These are phyloP conservation scores for Platanthera zijinensis DNA, from an alignment of 106 monocot species.

Conservation along the genomic window DNA sequence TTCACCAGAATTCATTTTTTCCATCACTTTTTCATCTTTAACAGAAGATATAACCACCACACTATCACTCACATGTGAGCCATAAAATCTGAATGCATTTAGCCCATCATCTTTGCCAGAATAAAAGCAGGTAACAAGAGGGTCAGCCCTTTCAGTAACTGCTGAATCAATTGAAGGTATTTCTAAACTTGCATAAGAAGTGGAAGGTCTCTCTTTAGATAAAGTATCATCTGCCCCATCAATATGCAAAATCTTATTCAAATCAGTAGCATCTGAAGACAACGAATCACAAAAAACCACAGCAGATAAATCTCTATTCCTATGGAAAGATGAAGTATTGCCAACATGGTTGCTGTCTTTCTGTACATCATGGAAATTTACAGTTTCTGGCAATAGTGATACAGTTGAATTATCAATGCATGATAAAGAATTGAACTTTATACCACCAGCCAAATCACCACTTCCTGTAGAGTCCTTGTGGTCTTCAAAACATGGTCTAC, in stretches of 20 bases:
- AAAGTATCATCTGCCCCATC: neutral
- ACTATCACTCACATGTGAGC: neutral
- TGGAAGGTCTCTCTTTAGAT: neutral
- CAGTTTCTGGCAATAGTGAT: neutral
- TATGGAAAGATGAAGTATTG: neutral
- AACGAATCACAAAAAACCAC: neutral
- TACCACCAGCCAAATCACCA: slow-evolving; percentile 5
- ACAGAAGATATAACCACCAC: slow-evolving; percentile 5
- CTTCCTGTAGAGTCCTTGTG: slow-evolving; percentile 2
- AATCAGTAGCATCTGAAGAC: neutral
- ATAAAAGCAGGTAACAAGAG: slow-evolving; percentile 5
- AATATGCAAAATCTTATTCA: slow-evolving; percentile 1
- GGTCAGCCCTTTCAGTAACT: neutral
- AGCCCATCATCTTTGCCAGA: neutral
- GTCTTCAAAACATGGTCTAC: slow-evolving; percentile 2
- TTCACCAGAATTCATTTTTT: slow-evolving; percentile 13
- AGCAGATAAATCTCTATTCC: slow-evolving; percentile 1
- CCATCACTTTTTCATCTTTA: slow-evolving; percentile 6
- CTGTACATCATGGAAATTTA: neutral
- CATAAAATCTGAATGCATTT: neutral
- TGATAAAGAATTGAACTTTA: neutral
- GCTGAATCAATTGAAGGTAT: neutral
- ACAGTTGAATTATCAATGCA: neutral
- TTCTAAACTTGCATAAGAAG: neutral
- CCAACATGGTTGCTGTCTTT: slow-evolving; percentile 1